phyloP scores from a whole-genome alignment of 805 yeast genomes.

The Candida vaughaniae region DNA sequence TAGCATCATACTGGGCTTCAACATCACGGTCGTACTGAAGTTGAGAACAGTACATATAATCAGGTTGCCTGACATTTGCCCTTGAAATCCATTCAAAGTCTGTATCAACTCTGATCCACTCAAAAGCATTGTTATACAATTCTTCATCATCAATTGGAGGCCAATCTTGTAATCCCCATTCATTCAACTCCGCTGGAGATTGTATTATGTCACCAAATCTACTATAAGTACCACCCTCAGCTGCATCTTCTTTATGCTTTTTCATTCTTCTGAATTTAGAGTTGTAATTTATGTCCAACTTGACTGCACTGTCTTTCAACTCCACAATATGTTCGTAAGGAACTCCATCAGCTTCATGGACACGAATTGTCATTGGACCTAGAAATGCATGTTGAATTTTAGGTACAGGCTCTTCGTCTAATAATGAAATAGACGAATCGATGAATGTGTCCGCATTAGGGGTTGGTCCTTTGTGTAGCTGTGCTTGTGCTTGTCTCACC shows the following conservation, averaged over 20 bases:
- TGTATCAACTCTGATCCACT: constrained; percentile 97
- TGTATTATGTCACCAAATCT: constrained; percentile 75
- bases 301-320: constrained; percentile 78
- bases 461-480: constrained; percentile 42
- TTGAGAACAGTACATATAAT: constrained; percentile 92
- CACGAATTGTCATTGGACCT: constrained; percentile 95
- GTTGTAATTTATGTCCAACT: constrained; percentile 91
- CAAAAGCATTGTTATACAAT: constrained; percentile 82
- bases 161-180: constrained; percentile 78
- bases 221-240: constrained; percentile 39
- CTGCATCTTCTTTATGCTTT: constrained; percentile 48
- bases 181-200: constrained; percentile 54
- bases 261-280: constrained; percentile 85
- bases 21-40: constrained; percentile 93
- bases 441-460: constrained; percentile 33
- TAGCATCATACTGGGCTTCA: constrained; percentile 89
- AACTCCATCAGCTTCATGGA: constrained; percentile 97
- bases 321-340: constrained; percentile 98
- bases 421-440: constrained; percentile 41
- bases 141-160: constrained; percentile 65
- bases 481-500: constrained; percentile 82
- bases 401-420: constrained; percentile 41
- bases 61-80: constrained; percentile 81
- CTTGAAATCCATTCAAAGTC: constrained; percentile 96
- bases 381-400: constrained; percentile 57